Evolutionary conservation across 1,284 basidiomycete genomes (phyloP).

Genomic region (Sporisorium graminicola): DNA sequence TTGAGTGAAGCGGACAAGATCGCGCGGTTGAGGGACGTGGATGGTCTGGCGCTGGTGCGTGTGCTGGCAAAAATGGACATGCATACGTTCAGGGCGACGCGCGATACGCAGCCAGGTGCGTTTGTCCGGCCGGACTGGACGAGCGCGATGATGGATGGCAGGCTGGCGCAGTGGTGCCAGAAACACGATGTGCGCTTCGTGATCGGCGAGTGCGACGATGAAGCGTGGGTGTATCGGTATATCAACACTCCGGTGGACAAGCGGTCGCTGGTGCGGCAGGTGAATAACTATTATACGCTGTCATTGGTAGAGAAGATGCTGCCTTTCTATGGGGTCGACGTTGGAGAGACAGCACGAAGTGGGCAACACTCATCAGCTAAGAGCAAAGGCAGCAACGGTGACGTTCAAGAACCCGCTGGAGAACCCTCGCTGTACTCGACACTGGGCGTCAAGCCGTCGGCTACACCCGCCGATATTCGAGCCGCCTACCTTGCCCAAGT

Average conservation of each 20-base stretch:
- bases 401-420: neutral
- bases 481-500: constrained; percentile 46
- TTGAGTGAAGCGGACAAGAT: constrained; percentile 31
- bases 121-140: constrained; percentile 50
- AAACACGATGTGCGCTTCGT: constrained; percentile 25
- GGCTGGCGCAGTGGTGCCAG: constrained; percentile 43
- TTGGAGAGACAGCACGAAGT: too few species aligned
- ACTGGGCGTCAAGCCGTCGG: constrained; percentile 29
- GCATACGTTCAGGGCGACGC: constrained; percentile 52
- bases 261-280: constrained; percentile 24
- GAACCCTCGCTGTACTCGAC: constrained; percentile 17
- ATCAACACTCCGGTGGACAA: constrained; percentile 40
- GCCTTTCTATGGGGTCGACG: constrained; percentile 25
- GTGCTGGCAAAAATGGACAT: constrained; percentile 34
- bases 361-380: neutral
- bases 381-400: neutral
- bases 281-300: constrained; percentile 52
- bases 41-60: constrained; percentile 20
- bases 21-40: constrained; percentile 22
- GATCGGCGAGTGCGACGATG: constrained; percentile 47
- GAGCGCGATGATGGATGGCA: constrained; percentile 39
- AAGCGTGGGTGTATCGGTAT: constrained; percentile 48
- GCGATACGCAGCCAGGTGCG: constrained; percentile 18
- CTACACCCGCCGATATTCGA: constrained; percentile 31
- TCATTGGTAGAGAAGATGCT: constrained; percentile 38